Conservation (phyloP, 192 early-diverging fungal species). For the Oehlia diaphana region DNA sequence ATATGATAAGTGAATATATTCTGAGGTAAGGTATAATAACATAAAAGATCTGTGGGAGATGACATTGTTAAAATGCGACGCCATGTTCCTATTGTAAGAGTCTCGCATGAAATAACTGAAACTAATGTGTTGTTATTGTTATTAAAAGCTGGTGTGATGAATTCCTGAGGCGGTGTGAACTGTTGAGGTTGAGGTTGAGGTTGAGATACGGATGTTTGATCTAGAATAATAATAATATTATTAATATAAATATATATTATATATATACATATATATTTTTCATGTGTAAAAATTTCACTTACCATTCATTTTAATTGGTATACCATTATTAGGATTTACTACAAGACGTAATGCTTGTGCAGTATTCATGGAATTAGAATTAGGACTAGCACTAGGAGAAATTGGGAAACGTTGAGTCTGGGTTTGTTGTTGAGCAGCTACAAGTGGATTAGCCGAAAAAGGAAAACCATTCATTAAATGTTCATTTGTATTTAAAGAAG, state of each 20-base stretch:
- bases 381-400: slow-evolving; percentile 29
- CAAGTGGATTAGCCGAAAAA: slow-evolving; percentile 20
- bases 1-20: slow-evolving; percentile 59
- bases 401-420: slow-evolving; percentile 21
- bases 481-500: slow-evolving; percentile 12
- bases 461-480: slow-evolving; percentile 26
- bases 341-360: slow-evolving; percentile 27
- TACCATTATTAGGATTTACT: slow-evolving; percentile 28
- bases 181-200: slow-evolving; percentile 37
- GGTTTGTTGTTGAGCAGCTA: neutral
- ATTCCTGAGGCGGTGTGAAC: slow-evolving; percentile 38
- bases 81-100: slow-evolving; percentile 63
- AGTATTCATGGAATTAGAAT: slow-evolving; percentile 21
- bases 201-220: slow-evolving; percentile 36
- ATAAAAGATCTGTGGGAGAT: slow-evolving; percentile 53
- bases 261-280: slow-evolving; percentile 25
- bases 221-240: neutral
- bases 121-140: slow-evolving; percentile 41
- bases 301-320: slow-evolving; percentile 32
- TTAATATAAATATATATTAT: slow-evolving; percentile 21
- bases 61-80: slow-evolving; percentile 54
- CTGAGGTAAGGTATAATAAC: slow-evolving; percentile 51
- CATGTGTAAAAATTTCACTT: neutral
- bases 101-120: slow-evolving; percentile 48
- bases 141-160: slow-evolving; percentile 33